Base-by-base conservation (phyloP, 2,329 filamentous ascomycete genomes). In the Hawksworthiomyces lignivorus region DNA sequence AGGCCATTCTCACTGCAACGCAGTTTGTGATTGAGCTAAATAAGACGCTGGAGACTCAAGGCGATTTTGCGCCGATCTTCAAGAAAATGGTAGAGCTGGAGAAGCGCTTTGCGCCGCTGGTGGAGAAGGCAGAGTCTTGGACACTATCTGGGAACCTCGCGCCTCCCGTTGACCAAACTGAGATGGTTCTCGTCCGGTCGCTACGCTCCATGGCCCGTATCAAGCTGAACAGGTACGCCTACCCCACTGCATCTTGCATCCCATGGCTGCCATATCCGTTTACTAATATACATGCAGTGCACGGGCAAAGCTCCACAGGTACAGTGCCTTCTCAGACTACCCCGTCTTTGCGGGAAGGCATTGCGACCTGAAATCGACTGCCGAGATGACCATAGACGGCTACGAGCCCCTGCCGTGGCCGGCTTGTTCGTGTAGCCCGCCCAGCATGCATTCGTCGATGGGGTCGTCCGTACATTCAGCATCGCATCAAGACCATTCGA, bases 291-390 rank as follows among this genome's bases (percentile, higher is more conserved):
- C 17, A 5, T 17, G 5, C 35, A 72, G 70, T 52, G 69, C 70
- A 10, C 58, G 69, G 12, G 71, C 72, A 48, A 73, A 73, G 49
- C 51, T 72, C 4, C 70, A 74, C 47, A 64, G 70, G 1, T 73
- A 71, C 50, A 65, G 62, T 46, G 70, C 70, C 8, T 74, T 74
- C 52, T 66, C 61, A 33, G 69, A 73, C 47, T 55, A 65, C 6
- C 69, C 70, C 3, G 60, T 73, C 17, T 74, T 74, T 50, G 58
- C 62, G 0, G 61, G 62, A 21, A 69, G 67, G 41, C 65, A 72
- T 48, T 74, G 70, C 52, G 70, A 73, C 43, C 60, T 73, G 12
- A 59, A 60, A 41, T 56, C 58, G 26, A 57, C 54, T 22, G 41
- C 51, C 2, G 57, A 56, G 14, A 45, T 47, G 18, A 44, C 50